Evolutionary conservation across 106 monocot species (phyloP).

Genomic region (Platanthera guangdongensis): DNA sequence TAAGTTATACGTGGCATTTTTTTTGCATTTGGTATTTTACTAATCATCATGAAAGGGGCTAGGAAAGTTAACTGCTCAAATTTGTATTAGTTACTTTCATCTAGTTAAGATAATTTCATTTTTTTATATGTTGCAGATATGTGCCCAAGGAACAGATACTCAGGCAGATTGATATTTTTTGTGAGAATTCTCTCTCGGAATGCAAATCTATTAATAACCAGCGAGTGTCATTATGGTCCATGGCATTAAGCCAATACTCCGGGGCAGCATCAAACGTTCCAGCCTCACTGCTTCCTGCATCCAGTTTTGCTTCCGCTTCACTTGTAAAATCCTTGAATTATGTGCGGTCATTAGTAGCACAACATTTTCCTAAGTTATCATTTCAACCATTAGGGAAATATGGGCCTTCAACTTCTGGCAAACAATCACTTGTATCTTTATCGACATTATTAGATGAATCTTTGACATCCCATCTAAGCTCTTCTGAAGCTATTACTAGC

Average conservation of each 20-base stretch:
- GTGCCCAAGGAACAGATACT: conserved; percentile 70
- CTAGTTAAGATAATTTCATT: conserved; percentile 3
- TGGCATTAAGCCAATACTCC: conserved; percentile 25
- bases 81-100: background rate
- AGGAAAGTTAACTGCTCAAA: background rate
- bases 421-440: conserved; percentile 59
- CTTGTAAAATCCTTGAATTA: conserved; percentile 86
- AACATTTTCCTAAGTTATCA: conserved; percentile 73
- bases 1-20: conserved; percentile 25
- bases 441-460: conserved; percentile 62
- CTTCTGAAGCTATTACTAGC: conserved; percentile 35
- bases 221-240: conserved; percentile 32
- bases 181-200: conserved; percentile 57
- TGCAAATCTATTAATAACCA: conserved; percentile 44
- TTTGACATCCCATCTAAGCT: conserved; percentile 52
- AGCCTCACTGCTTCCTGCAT: conserved; percentile 16
- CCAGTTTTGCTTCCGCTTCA: conserved; percentile 66
- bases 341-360: conserved; percentile 84
- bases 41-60: background rate
- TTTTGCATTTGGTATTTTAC: conserved; percentile 3
- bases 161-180: conserved; percentile 81
- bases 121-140: conserved; percentile 47
- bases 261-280: conserved; percentile 19
- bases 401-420: conserved; percentile 37
- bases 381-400: conserved; percentile 56